Percentiles rank a stretch among this genome's conserved stretches.
Conservation (phyloP, 1,284 basidiomycete genomes). For the Coniophora puteana region DNA sequence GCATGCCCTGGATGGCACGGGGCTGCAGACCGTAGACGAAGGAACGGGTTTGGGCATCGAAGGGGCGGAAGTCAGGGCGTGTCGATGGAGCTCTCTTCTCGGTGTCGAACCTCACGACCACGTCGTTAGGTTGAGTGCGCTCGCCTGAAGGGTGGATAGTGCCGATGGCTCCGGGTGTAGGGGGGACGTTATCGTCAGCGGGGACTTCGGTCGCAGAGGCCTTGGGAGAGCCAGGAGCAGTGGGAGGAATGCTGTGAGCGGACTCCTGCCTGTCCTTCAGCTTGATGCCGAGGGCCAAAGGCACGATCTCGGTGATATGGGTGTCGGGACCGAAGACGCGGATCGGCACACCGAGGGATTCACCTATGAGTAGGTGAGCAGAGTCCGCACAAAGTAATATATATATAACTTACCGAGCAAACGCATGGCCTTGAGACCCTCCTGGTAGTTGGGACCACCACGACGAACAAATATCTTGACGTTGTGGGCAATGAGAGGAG, state of each 20-base stretch:
- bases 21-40: constrained; percentile 99
- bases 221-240: constrained; percentile 38
- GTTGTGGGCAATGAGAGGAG: constrained; percentile 77
- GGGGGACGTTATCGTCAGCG: constrained; percentile 25
- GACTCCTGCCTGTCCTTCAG: constrained; percentile 32
- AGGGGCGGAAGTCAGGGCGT: constrained; percentile 84
- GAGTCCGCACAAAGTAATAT: background rate
- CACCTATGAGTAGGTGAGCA: constrained; percentile 39
- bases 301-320: constrained; percentile 98
- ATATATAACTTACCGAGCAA: constrained; percentile 59
- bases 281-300: constrained; percentile 89
- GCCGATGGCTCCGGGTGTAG: constrained; percentile 53
- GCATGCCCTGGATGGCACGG: constrained; percentile 99
- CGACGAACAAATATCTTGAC: constrained; percentile 96
- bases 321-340: constrained; percentile 97
- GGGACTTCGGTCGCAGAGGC: constrained; percentile 24
- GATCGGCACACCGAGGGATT: constrained; percentile 96
- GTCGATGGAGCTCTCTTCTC: constrained; percentile 33
- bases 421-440: constrained; percentile 98
- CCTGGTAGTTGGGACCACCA: constrained; percentile 99
- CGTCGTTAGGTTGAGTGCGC: constrained; percentile 82
- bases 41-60: constrained; percentile 89
- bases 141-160: constrained; percentile 77
- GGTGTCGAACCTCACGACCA: constrained; percentile 84
- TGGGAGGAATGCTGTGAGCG: constrained; percentile 35